Evolutionary conservation across 2,329 filamentous ascomycete species (phyloP).

Genomic region (Paracoccidioides brasiliensis): DNA sequence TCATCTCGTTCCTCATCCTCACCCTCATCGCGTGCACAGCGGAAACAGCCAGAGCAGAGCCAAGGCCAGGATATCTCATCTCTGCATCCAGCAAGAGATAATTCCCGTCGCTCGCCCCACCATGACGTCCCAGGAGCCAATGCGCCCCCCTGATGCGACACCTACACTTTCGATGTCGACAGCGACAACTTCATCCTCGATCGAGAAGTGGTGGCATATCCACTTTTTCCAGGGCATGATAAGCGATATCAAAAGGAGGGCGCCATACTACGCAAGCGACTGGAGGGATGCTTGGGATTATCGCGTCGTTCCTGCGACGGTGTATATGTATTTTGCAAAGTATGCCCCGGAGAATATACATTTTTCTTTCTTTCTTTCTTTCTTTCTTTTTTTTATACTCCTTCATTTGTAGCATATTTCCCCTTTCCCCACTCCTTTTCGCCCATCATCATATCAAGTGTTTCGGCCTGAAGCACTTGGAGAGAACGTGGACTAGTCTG

Average conservation of each 20-base stretch:
- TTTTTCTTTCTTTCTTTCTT: conserved; percentile 5
- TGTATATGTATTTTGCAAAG: conserved; percentile 96
- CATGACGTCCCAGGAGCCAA: not conserved
- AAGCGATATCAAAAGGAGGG: conserved; percentile 60
- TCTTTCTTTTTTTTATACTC: not conserved
- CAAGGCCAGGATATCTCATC: conserved; percentile 12
- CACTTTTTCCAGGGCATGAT: conserved; percentile 65
- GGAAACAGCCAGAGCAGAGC: conserved; percentile 18
- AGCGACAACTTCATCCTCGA: conserved; percentile 9
- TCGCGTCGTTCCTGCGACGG: conserved; percentile 69
- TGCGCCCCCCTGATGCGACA: too few relatives aligned
- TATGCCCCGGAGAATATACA: conserved; percentile 30
- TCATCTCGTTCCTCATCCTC: conserved; percentile 12
- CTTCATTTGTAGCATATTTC: not conserved
- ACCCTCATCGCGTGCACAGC: conserved; percentile 9
- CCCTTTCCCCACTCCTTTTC: not conserved
- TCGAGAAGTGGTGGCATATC: conserved; percentile 58
- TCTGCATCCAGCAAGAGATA: not conserved
- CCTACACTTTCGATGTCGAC: not conserved
- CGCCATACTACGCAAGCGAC: conserved; percentile 68
- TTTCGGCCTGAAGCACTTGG: not conserved
- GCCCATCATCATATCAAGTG: not conserved
- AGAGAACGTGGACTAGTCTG: not conserved
- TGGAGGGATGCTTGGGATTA: conserved; percentile 86
- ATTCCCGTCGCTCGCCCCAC: not conserved